phyloP scores from a whole-genome alignment of 176 grass and related monocot genomes.

The Alloteropsis semialata region DNA sequence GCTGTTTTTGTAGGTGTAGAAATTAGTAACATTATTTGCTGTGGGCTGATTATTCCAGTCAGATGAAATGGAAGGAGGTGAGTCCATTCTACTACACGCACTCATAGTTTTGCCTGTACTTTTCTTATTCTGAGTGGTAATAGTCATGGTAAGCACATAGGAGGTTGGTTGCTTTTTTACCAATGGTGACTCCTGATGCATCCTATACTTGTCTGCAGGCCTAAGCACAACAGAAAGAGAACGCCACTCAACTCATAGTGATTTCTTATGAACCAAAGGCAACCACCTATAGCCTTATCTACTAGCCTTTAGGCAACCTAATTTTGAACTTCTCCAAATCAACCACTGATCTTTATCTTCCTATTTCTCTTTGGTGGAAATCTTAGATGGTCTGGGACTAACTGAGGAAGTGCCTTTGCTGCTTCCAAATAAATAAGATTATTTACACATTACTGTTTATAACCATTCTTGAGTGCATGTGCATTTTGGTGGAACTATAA shows the following conservation, averaged over 20 bases:
- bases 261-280: neutral
- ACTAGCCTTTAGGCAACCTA: neutral
- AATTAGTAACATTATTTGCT: neutral
- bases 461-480: neutral
- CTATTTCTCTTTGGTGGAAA: neutral
- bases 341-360: neutral
- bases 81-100: constrained; percentile 4
- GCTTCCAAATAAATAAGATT: neutral
- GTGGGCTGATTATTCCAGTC: neutral
- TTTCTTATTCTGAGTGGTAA: neutral
- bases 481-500: neutral
- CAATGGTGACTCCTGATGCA: neutral
- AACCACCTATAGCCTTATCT: neutral
- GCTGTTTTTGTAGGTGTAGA: neutral
- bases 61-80: neutral
- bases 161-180: neutral
- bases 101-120: neutral
- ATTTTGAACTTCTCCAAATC: neutral
- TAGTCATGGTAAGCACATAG: neutral
- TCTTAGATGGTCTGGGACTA: neutral
- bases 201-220: neutral
- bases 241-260: neutral
- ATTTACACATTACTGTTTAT: neutral
- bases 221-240: neutral
- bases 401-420: neutral